Percentiles rank a stretch among this genome's conserved stretches.
phyloP scores from a whole-genome alignment of 139 green algal species.

The Astrephomene gubernaculifera region DNA sequence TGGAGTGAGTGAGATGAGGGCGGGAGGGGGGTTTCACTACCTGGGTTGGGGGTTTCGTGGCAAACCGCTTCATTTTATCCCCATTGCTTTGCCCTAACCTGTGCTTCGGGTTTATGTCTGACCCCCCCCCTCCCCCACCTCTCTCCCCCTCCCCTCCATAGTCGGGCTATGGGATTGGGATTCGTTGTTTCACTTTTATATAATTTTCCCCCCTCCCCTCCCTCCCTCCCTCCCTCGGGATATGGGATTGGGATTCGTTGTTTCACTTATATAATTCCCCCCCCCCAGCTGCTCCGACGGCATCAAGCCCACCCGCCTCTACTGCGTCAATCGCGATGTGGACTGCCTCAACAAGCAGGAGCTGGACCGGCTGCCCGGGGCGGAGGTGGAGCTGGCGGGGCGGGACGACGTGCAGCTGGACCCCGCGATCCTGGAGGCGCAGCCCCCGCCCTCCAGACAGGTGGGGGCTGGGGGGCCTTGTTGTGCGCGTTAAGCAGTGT shows the following conservation, averaged over 20 bases:
- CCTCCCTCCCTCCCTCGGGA: neutral
- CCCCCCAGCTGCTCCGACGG: conserved; percentile 42
- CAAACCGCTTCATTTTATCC: too few species aligned
- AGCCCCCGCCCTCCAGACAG: neutral
- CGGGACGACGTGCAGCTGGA: conserved; percentile 20
- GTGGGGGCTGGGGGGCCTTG: too few species aligned
- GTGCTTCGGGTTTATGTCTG: too few species aligned
- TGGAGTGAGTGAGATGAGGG: conserved; percentile 1
- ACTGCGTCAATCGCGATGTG: conserved; percentile 74
- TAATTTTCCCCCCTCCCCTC: conserved; percentile 29
- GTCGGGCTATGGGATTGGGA: too few species aligned
- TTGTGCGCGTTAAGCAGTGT: too few species aligned
- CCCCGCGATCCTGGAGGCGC: neutral
- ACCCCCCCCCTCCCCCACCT: too few species aligned
- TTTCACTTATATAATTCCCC: too few species aligned
- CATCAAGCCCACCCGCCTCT: conserved; percentile 76
- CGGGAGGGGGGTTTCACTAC: neutral
- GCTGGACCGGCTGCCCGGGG: conserved; percentile 53
- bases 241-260: too few species aligned
- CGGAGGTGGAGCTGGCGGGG: conserved; percentile 4
- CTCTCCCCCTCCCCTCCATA: too few species aligned
- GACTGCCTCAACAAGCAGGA: conserved; percentile 66
- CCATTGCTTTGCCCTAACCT: too few species aligned
- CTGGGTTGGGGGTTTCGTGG: too few species aligned
- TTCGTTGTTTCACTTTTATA: too few species aligned